Evolutionary conservation across 192 early-diverging fungal genomes (phyloP).

Genomic region (Spizellomyces sp.): DNA sequence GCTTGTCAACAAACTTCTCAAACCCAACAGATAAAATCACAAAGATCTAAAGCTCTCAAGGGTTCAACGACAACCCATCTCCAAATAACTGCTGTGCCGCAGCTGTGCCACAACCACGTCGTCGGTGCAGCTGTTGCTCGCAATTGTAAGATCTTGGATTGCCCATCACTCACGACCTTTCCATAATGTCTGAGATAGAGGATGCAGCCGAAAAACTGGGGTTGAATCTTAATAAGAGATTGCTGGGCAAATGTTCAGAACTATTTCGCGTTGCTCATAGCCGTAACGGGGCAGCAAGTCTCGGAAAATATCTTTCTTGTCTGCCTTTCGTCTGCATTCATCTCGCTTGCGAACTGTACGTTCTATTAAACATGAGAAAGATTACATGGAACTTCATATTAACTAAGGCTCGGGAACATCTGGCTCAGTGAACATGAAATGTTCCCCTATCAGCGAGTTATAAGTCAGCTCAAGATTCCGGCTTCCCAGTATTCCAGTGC

Average conservation of each 20-base stretch:
- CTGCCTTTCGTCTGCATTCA: constrained; percentile 20
- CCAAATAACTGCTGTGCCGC: no score
- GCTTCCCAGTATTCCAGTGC: neutral
- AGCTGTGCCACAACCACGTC: no score
- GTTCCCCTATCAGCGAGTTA: constrained; percentile 1
- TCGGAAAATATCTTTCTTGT: neutral
- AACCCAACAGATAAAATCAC: no score
- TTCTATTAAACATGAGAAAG: neutral
- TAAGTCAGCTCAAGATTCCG: neutral
- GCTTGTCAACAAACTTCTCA: no score
- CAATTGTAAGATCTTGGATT: no score
- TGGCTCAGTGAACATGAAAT: neutral
- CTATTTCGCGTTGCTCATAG: neutral
- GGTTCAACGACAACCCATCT: no score
- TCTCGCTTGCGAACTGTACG: constrained; percentile 22
- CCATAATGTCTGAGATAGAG: no score
- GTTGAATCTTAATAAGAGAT: no score
- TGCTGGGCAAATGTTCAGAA: neutral
- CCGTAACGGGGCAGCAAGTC: neutral
- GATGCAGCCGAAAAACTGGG: no score
- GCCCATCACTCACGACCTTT: no score
- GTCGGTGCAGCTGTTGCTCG: no score
- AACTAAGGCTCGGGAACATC: neutral
- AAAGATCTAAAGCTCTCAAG: no score
- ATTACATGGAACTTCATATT: neutral